Evolutionary conservation across 495 filamentous ascomycete species (phyloP).

Genomic region (Clohesyomyces aquaticus): DNA sequence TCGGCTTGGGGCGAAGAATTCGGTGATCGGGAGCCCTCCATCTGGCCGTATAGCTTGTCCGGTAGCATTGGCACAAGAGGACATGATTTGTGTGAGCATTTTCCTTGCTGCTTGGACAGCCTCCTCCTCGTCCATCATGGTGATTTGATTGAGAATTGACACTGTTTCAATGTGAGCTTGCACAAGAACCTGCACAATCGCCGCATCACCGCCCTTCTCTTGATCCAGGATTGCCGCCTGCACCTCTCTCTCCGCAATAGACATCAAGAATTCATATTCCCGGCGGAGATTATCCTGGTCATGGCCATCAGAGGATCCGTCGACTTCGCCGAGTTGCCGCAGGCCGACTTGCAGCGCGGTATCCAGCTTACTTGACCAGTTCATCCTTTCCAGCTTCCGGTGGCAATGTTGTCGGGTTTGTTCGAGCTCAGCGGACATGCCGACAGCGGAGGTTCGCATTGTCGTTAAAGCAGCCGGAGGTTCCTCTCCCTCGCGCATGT

Average conservation of each 20-base stretch:
- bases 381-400: conserved; percentile 73
- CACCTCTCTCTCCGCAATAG: conserved; percentile 80
- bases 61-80: conserved; percentile 69
- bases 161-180: conserved; percentile 91
- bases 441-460: conserved; percentile 85
- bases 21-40: conserved; percentile 66
- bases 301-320: conserved; percentile 67
- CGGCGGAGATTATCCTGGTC: conserved; percentile 73
- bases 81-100: conserved; percentile 79
- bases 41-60: conserved; percentile 90
- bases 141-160: conserved; percentile 74
- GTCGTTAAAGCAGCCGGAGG: conserved; percentile 67
- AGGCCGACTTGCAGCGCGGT: conserved; percentile 85
- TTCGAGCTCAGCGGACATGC: conserved; percentile 85
- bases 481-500: conserved; percentile 66
- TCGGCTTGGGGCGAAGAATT: conserved; percentile 68
- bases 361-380: conserved; percentile 85
- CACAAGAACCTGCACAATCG: conserved; percentile 77
- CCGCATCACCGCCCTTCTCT: conserved; percentile 78
- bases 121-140: conserved; percentile 78
- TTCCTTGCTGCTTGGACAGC: conserved; percentile 77
- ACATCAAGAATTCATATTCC: conserved; percentile 83
- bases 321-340: conserved; percentile 72
- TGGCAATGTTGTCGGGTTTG: conserved; percentile 87
- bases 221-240: conserved; percentile 77